These are phyloP conservation scores for Penicillium pulvis DNA, from an alignment of 495 filamentous ascomycete species.

Conservation along the genomic window DNA sequence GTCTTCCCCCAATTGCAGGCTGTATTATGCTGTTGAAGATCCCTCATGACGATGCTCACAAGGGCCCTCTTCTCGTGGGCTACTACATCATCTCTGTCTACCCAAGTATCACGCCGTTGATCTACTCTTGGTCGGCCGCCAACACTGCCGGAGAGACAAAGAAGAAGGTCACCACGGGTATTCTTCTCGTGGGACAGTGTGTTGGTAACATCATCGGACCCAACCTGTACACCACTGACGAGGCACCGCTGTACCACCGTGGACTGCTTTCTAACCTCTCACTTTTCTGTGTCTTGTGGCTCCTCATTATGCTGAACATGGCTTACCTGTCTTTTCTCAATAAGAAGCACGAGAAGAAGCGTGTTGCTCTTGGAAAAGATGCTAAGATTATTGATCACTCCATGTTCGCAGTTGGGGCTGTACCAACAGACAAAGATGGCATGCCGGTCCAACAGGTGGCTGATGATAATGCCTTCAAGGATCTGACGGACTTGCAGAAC, in stretches of 20 bases:
- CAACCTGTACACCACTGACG: constrained; percentile 57
- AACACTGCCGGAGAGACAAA: constrained; percentile 69
- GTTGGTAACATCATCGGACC: constrained; percentile 63
- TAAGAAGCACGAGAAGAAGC: constrained; percentile 48
- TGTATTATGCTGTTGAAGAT: constrained; percentile 56
- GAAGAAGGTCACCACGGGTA: constrained; percentile 59
- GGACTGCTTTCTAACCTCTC: constrained; percentile 58
- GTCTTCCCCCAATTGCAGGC: constrained; percentile 58
- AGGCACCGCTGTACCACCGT: constrained; percentile 55
- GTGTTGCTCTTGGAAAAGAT: constrained; percentile 53
- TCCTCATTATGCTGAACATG: constrained; percentile 46
- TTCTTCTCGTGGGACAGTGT: constrained; percentile 59
- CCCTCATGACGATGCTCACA: constrained; percentile 43
- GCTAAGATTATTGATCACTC: constrained; percentile 42
- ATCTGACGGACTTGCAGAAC: constrained; percentile 56
- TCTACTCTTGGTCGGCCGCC: constrained; percentile 63
- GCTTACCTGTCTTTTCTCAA: constrained; percentile 53
- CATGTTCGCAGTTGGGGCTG: constrained; percentile 42
- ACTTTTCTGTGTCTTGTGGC: constrained; percentile 55
- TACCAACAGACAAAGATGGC: constrained; percentile 43
- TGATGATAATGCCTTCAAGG: constrained; percentile 55
- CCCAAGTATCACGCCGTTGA: constrained; percentile 60
- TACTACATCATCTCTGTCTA: constrained; percentile 64
- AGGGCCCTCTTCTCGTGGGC: constrained; percentile 54
- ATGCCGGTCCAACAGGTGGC: constrained; percentile 42